Percentiles rank a stretch among this genome's conserved stretches.
phyloP scores from a whole-genome alignment of 2,329 filamentous ascomycete genomes.

The Cercospora beticola region DNA sequence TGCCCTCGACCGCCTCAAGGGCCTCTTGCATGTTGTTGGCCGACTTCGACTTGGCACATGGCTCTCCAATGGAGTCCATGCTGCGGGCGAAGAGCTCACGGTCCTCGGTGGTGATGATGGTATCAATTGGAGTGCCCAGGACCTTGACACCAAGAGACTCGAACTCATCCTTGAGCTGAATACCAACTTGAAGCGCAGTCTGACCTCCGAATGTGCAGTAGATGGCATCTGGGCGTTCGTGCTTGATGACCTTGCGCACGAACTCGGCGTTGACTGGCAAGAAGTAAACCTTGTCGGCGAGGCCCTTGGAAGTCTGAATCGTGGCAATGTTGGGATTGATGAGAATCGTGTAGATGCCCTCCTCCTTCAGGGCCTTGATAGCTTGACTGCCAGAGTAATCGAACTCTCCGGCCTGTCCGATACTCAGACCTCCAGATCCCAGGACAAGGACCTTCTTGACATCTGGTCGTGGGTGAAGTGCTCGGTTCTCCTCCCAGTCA shows the following conservation, averaged over 20 bases:
- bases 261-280: constrained; percentile 95
- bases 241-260: constrained; percentile 93
- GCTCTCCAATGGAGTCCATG: constrained; percentile 98
- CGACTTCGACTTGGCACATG: constrained; percentile 95
- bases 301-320: constrained; percentile 95
- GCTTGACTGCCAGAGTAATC: constrained; percentile 98
- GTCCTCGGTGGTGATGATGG: constrained; percentile 97
- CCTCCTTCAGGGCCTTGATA: constrained; percentile 96
- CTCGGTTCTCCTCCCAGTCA: constrained; percentile 73
- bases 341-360: constrained; percentile 94
- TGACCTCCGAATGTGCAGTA: constrained; percentile 98
- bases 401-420: constrained; percentile 97
- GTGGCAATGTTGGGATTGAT: constrained; percentile 99
- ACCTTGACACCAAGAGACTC: constrained; percentile 89
- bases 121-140: constrained; percentile 92
- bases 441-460: constrained; percentile 95
- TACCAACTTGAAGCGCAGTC: constrained; percentile 93
- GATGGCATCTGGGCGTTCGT: constrained; percentile 92
- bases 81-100: constrained; percentile 94
- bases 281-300: constrained; percentile 99
- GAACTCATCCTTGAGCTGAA: constrained; percentile 96
- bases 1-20: constrained; percentile 80
- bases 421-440: constrained; percentile 91
- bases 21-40: constrained; percentile 87
- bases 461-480: constrained; percentile 71